Evolutionary conservation across 768 basidiomycete species (phyloP), one percentile per base, ranked within the genome.

Genomic region (Lentinula raphanica): DNA sequence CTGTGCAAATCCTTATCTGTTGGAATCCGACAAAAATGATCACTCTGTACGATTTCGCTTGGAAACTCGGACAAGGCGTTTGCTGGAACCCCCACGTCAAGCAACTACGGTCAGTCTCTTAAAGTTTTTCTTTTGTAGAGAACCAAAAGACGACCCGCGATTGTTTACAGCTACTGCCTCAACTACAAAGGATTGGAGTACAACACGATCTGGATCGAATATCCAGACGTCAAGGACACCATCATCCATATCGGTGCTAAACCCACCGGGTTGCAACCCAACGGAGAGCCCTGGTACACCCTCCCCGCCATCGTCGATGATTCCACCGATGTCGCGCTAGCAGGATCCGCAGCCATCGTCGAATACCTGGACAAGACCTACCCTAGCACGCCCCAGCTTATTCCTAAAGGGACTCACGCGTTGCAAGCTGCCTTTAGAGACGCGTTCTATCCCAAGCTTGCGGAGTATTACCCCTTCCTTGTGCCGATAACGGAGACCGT

Each of bases 141-240:
- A n/a, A n/a, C n/a, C n/a, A n/a, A n/a, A n/a, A n/a, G n/a, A n/a
- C n/a, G n/a, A n/a, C n/a, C n/a, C 32, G 32, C 13, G 13, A 8
- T n/a, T 44, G 5, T 29, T 11, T 19, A 2, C 39, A 65, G 59
- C 28, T 56, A 50, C 32, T 57, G 48, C 13, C 59, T 65, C 7
- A 63, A 65, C 54, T 58, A 67, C 64, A 75, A 74, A 65, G 67
- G 65, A 2, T 56, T 74, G 17, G 61, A 75, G 1, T 78, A 78
- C 67, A 74, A 70, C 62, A 82, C 81, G 3, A 72, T 76, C 45
- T 81, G 78, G 76, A 65, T 84, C 55, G 81, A 83, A 58, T 79
- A 74, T 59, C 77, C 77, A 3, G 79, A 84, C 54, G 78, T 86
- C 51, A 74, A 67, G 51, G 27, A 51, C 0, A 62, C 67, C 46